Percentiles rank a stretch among this genome's conserved stretches.
Evolutionary conservation across 257 asterid genomes (phyloP).

Genomic region (Primulina huaijiensis): DNA sequence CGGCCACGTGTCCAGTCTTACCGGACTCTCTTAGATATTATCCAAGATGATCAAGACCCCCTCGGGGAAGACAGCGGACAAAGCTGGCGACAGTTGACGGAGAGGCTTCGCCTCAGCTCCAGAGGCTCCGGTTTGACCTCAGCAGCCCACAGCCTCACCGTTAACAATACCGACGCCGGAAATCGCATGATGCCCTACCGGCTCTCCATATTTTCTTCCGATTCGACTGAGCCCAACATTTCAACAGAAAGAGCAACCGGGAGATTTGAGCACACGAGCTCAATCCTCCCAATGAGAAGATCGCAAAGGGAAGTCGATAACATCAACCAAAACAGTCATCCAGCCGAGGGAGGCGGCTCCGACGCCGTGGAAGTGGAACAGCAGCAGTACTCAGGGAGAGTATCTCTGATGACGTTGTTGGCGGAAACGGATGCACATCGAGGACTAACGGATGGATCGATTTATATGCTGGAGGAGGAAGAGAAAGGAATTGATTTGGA

Average conservation of each 20-base stretch:
- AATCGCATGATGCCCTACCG: constrained; percentile 34
- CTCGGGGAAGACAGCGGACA: constrained; percentile 27
- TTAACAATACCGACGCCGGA: constrained; percentile 20
- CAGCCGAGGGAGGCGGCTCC: constrained; percentile 10
- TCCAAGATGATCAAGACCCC: constrained; percentile 56
- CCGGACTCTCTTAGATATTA: constrained; percentile 58
- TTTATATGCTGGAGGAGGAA: constrained; percentile 45
- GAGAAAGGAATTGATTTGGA: constrained; percentile 32
- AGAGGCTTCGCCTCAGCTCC: constrained; percentile 54
- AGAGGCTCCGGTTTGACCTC: constrained; percentile 55
- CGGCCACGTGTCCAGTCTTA: constrained; percentile 33
- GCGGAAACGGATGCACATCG: constrained; percentile 61
- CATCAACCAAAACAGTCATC: constrained; percentile 13
- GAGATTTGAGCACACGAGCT: constrained; percentile 30
- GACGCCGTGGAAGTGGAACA: constrained; percentile 11
- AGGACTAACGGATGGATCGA: constrained; percentile 47
- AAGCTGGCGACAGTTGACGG: constrained; percentile 57
- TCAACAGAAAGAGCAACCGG: constrained; percentile 32
- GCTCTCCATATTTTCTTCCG: constrained; percentile 30
- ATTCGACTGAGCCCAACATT: constrained; percentile 27
- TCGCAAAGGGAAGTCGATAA: constrained; percentile 27
- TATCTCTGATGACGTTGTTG: constrained; percentile 75
- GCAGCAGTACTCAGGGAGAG: constrained; percentile 42
- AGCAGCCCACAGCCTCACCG: constrained; percentile 63
- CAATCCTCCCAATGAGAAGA: constrained; percentile 27